A percentile compares a stretch with the other conserved stretches of the same genome.
Evolutionary conservation across 768 basidiomycete species (phyloP).

Genomic region (Lentinula boryana): DNA sequence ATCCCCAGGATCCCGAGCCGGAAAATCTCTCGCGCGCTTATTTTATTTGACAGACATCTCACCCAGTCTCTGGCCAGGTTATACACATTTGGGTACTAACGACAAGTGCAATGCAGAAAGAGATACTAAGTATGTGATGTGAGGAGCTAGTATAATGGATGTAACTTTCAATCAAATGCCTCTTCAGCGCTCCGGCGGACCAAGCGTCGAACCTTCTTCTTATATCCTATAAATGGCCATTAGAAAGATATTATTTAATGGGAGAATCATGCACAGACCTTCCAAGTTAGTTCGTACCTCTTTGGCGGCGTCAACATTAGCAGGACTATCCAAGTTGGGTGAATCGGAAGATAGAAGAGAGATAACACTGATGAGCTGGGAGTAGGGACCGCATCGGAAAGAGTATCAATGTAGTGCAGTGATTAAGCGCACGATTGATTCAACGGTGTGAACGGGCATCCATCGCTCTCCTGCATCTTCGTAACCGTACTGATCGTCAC

Average conservation of each 20-base stretch:
- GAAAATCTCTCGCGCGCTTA: too few species aligned
- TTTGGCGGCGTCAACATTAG: constrained; percentile 95
- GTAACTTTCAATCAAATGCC: constrained; percentile 53
- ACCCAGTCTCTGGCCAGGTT: too few species aligned
- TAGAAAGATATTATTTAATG: neutral
- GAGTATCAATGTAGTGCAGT: constrained; percentile 7
- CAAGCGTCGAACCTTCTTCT: constrained; percentile 92
- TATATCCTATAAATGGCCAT: constrained; percentile 55
- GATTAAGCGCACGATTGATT: constrained; percentile 72
- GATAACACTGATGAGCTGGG: constrained; percentile 90
- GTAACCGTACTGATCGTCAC: constrained; percentile 94
- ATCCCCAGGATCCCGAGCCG: too few species aligned
- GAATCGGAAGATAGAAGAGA: constrained; percentile 89
- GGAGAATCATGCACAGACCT: constrained; percentile 33
- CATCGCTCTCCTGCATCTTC: constrained; percentile 97
- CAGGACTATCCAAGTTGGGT: constrained; percentile 90
- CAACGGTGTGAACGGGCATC: constrained; percentile 96
- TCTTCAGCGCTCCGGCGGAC: constrained; percentile 88
- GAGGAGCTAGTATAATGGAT: neutral
- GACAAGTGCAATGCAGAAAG: neutral
- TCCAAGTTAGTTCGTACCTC: constrained; percentile 64
- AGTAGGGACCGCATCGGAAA: constrained; percentile 7
- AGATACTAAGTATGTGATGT: neutral
- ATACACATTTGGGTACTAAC: neutral
- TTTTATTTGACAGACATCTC: too few species aligned